Evolutionary conservation across 2,329 filamentous ascomycete genomes (phyloP).

Genomic region (Calycina marina): DNA sequence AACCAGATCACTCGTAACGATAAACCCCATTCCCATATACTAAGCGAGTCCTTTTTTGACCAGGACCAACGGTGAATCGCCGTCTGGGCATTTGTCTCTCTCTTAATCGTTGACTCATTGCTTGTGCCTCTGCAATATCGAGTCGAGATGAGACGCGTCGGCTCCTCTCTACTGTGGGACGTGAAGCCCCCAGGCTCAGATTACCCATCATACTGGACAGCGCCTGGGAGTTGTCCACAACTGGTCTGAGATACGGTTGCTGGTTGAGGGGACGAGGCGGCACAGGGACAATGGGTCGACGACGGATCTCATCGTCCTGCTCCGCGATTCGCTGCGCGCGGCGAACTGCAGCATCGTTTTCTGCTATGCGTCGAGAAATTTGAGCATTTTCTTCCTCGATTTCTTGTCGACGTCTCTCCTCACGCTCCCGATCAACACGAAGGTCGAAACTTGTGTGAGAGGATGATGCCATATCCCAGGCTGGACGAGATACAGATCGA

Average conservation of each 20-base stretch:
- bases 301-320: slow-evolving; percentile 19
- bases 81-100: slow-evolving; percentile 7
- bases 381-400: slow-evolving; percentile 1
- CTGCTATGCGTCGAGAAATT: slow-evolving; percentile 1
- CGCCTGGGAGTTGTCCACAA: slow-evolving; percentile 11
- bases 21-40: slow-evolving; percentile 19
- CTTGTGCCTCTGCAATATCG: slow-evolving; percentile 1
- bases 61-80: slow-evolving; percentile 5
- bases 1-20: slow-evolving; percentile 19
- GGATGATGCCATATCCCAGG: slow-evolving; percentile 12
- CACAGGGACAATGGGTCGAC: slow-evolving; percentile 16
- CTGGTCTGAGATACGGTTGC: slow-evolving; percentile 8
- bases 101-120: slow-evolving; percentile 7
- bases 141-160: background rate
- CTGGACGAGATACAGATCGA: background rate
- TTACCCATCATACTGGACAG: slow-evolving; percentile 11
- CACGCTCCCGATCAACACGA: slow-evolving; percentile 8
- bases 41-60: slow-evolving; percentile 6
- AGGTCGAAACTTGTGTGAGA: slow-evolving; percentile 14
- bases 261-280: slow-evolving; percentile 3
- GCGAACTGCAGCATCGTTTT: slow-evolving; percentile 5
- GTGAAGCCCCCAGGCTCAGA: slow-evolving; percentile 3
- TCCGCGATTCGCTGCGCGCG: slow-evolving; percentile 10
- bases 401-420: slow-evolving; percentile 2
- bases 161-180: background rate